Evolutionary conservation across 2,329 filamentous ascomycete genomes (phyloP).

Genomic region (Colletotrichum cuscutae): DNA sequence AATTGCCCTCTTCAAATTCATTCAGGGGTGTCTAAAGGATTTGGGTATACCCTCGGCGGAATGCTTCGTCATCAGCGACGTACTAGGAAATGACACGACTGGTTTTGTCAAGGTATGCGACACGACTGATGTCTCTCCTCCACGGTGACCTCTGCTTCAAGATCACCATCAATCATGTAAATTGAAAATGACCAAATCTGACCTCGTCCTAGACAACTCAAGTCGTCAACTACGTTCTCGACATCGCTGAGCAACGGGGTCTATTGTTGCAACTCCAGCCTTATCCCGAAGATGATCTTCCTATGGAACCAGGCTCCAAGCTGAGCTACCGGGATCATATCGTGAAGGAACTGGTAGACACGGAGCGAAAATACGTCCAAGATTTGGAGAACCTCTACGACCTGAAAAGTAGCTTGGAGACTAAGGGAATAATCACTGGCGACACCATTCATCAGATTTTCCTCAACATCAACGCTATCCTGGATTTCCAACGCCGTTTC

Average conservation of each 20-base stretch:
- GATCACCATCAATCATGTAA: background rate
- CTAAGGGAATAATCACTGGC: slow-evolving; percentile 87
- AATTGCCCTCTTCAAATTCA: slow-evolving; percentile 90
- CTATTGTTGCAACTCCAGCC: slow-evolving; percentile 73
- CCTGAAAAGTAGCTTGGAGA: slow-evolving; percentile 89
- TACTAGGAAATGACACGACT: slow-evolving; percentile 94
- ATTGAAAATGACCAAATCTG: slow-evolving; percentile 4
- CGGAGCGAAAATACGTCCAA: slow-evolving; percentile 97
- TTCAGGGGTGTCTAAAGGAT: slow-evolving; percentile 87
- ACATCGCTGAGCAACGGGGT: slow-evolving; percentile 82
- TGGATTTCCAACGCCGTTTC: slow-evolving; percentile 96
- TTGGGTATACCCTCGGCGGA: slow-evolving; percentile 82
- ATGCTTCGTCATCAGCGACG: slow-evolving; percentile 90
- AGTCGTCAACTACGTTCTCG: slow-evolving; percentile 91
- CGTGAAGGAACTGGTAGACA: slow-evolving; percentile 90
- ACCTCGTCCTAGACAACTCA: slow-evolving; percentile 73
- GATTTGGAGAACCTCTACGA: slow-evolving; percentile 94
- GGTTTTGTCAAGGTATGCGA: slow-evolving; percentile 88
- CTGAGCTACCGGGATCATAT: slow-evolving; percentile 86
- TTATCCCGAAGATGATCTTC: slow-evolving; percentile 64
- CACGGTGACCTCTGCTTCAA: background rate
- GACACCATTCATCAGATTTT: slow-evolving; percentile 96
- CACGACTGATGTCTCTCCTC: background rate
- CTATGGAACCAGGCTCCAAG: slow-evolving; percentile 69
- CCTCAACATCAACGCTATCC: slow-evolving; percentile 91